A percentile compares a stretch with the other conserved stretches of the same genome.
Conservation (phyloP, 139 green algal species). For the Tetraselmis striata region DNA sequence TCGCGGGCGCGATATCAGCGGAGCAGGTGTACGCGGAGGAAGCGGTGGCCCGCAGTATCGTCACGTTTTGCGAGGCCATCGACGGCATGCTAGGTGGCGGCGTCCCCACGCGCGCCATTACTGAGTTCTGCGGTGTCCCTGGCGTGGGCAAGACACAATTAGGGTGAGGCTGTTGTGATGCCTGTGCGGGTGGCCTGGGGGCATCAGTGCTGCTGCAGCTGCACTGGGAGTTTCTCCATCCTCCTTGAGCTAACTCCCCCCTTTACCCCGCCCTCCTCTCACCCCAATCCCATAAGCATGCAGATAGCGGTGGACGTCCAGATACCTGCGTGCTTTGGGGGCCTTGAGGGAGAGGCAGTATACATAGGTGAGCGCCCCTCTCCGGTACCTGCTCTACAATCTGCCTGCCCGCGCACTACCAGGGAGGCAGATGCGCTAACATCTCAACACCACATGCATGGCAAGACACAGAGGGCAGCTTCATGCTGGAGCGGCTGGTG, state of each 20-base stretch:
- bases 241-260: background rate
- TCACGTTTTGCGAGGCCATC: conserved; percentile 48
- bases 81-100: conserved; percentile 61
- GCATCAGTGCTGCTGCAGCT: no score
- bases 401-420: no score
- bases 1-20: background rate
- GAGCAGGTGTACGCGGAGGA: conserved; percentile 6
- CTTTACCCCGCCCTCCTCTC: background rate
- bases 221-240: no score
- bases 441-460: no score
- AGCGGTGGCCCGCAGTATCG: conserved; percentile 19
- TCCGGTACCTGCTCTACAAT: background rate
- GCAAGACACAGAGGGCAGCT: conserved; percentile 87
- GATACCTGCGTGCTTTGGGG: conserved; percentile 50
- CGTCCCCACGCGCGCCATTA: conserved; percentile 49
- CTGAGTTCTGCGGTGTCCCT: conserved; percentile 75
- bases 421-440: no score
- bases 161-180: conserved; percentile 45
- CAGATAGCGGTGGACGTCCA: conserved; percentile 74
- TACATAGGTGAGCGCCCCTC: conserved; percentile 63
- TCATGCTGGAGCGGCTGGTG: conserved; percentile 69
- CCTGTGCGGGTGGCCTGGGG: no score
- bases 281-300: no score
- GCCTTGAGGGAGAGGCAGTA: conserved; percentile 50
- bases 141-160: conserved; percentile 86